Evolutionary conservation across 148 eudicot species (phyloP).

Genomic region (Fagopyrum homotropicum): DNA sequence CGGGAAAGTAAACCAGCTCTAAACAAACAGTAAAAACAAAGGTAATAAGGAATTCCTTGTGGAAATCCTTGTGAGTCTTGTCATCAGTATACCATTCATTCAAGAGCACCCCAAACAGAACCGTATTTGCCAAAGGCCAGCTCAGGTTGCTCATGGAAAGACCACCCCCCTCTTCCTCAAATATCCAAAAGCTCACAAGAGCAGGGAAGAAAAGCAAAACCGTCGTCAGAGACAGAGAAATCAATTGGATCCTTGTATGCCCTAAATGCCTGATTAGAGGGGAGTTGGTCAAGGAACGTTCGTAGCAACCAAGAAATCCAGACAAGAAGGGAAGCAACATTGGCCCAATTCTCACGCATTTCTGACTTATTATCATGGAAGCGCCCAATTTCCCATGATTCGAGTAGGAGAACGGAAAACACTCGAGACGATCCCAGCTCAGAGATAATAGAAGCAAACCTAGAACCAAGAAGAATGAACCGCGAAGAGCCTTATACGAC

Average conservation of each 20-base stretch:
- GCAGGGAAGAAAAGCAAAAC: slow-evolving; percentile 74
- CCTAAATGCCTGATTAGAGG: slow-evolving; percentile 61
- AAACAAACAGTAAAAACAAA: slow-evolving; percentile 64
- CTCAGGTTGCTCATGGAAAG: slow-evolving; percentile 53
- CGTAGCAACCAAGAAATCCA: slow-evolving; percentile 83
- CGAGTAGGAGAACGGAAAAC: slow-evolving; percentile 72
- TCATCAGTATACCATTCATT: slow-evolving; percentile 80
- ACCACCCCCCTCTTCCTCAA: slow-evolving; percentile 74
- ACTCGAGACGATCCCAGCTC: slow-evolving; percentile 88
- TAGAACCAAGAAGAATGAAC: slow-evolving; percentile 44
- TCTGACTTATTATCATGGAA: slow-evolving; percentile 35
- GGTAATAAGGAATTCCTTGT: slow-evolving; percentile 74
- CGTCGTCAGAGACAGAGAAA: slow-evolving; percentile 77
- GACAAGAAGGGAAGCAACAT: slow-evolving; percentile 86
- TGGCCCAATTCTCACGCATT: slow-evolving; percentile 78
- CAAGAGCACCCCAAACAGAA: slow-evolving; percentile 83
- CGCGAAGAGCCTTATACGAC: slow-evolving; percentile 43
- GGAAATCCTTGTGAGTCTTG: slow-evolving; percentile 58
- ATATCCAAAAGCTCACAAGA: slow-evolving; percentile 66
- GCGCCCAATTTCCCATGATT: slow-evolving; percentile 43
- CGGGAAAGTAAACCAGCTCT: slow-evolving; percentile 86
- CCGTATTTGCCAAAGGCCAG: slow-evolving; percentile 91
- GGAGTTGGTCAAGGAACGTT: slow-evolving; percentile 51
- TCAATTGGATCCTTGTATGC: slow-evolving; percentile 46
- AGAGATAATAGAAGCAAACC: slow-evolving; percentile 68